Base-by-base conservation (phyloP, 163 green algal genomes). In the Prototheca cutis region DNA sequence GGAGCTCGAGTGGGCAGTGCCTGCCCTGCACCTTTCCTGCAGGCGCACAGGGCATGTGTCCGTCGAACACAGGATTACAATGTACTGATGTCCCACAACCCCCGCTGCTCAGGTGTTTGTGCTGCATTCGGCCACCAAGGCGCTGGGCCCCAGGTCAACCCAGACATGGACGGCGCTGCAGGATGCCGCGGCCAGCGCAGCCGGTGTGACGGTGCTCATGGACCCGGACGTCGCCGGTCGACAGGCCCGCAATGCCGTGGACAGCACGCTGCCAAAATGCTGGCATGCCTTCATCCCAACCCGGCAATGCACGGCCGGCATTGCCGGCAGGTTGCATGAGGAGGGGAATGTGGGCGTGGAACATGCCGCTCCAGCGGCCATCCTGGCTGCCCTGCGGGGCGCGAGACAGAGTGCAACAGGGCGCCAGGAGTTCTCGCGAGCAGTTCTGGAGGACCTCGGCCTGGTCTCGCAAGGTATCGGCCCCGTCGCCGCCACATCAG, bases 181-280 rank as follows among this genome's bases (percentile, higher is more conserved):
- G 36, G 29, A 27, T 5, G 29, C 51, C 0, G 48, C 57, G 17
- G 39, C n/a, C 4, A 28, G 33, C 45, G 63, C 13, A 24, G 34
- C 24, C 13, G 62, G 42, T n/a, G 53, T 81, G 15, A 39, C 77
- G 4, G 39, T 78, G 4, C 61, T 80, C 34, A 71, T 62, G 4
- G 74, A 82, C 56, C 68, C 72, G 7, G 74, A 82, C 55, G 71
- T 66, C 30, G 63, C 71, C 48, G 74, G 74, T 7, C 72, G 74
- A 30, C 63, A 66, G 56, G 73, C 65, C n/a, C 59, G 74, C 15
- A 68, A 48, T n/a, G 19, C 27, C 17, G 32, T 81, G 57, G 49
- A 67, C 3, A 53, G 40, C 5, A 3, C 6, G 15, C 51, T 71
- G 49, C 25, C 48, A 3, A 53, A 55, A 5, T 80, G 53, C 59